Evolutionary conservation across 2,329 filamentous ascomycete genomes (phyloP).

Genomic region (Aureobasidium sp.): DNA sequence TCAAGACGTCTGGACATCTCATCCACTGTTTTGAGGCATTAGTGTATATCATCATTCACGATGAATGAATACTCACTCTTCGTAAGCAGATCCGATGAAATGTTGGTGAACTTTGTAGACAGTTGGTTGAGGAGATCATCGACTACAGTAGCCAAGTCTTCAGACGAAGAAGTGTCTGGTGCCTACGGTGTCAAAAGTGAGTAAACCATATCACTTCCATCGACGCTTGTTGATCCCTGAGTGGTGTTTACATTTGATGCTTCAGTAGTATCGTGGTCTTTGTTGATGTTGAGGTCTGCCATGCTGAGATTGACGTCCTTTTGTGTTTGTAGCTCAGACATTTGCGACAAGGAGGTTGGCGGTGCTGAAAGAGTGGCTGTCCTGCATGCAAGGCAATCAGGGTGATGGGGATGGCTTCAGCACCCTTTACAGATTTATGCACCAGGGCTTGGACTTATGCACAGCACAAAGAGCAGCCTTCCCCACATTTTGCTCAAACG

Average conservation of each 20-base stretch:
- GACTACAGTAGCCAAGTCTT: slow-evolving; percentile 68
- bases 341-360: neutral
- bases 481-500: neutral
- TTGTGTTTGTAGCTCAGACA: neutral
- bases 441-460: neutral
- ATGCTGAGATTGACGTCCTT: slow-evolving; percentile 5
- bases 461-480: neutral
- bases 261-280: slow-evolving; percentile 3
- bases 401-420: neutral
- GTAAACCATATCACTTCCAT: neutral
- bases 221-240: neutral
- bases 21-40: slow-evolving; percentile 57
- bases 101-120: slow-evolving; percentile 74
- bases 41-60: no score
- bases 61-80: slow-evolving; percentile 59
- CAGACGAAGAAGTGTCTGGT: slow-evolving; percentile 38
- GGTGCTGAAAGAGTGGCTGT: neutral
- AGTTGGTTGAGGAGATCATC: slow-evolving; percentile 82
- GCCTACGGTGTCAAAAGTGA: neutral
- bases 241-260: neutral
- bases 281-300: slow-evolving; percentile 14
- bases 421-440: neutral
- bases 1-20: slow-evolving; percentile 86
- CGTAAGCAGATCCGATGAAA: slow-evolving; percentile 79
- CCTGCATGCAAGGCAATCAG: neutral